phyloP scores from a whole-genome alignment of 495 filamentous ascomycete species.

The Neurospora sp. region DNA sequence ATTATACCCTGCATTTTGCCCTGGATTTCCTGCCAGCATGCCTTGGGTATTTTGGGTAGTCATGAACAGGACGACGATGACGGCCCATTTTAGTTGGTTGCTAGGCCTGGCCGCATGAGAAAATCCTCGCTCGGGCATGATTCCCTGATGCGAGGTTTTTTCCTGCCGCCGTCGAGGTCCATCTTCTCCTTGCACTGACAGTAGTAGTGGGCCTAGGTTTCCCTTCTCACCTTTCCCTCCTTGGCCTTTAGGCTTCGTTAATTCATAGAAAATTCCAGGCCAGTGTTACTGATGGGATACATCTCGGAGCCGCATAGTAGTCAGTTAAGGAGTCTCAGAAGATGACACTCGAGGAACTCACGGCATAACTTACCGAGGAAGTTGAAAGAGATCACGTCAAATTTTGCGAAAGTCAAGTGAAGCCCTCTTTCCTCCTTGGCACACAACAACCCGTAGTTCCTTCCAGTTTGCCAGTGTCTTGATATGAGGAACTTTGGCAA shows the following conservation, averaged over 20 bases:
- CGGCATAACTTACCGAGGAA: neutral
- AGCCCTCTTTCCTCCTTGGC: neutral
- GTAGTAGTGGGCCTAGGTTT: neutral
- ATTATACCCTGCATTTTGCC: neutral
- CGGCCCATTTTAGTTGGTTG: neutral
- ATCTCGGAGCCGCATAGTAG: neutral
- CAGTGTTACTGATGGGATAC: neutral
- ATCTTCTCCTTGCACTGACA: neutral
- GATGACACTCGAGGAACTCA: neutral
- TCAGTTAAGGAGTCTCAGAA: neutral
- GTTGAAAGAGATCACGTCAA: neutral
- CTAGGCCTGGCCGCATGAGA: neutral
- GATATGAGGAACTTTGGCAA: neutral
- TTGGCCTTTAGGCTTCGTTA: neutral
- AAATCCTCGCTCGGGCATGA: neutral
- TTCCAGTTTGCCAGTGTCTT: neutral
- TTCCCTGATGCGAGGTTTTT: neutral
- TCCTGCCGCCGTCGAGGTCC: neutral
- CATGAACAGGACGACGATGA: neutral
- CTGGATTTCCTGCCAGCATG: neutral
- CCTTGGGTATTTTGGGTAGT: neutral
- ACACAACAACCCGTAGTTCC: neutral
- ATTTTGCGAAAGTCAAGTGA: neutral
- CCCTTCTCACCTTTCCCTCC: neutral
- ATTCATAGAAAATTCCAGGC: neutral